Base-by-base conservation (phyloP, 805 yeast species). In the Yamadazyma paraphyllophila region DNA sequence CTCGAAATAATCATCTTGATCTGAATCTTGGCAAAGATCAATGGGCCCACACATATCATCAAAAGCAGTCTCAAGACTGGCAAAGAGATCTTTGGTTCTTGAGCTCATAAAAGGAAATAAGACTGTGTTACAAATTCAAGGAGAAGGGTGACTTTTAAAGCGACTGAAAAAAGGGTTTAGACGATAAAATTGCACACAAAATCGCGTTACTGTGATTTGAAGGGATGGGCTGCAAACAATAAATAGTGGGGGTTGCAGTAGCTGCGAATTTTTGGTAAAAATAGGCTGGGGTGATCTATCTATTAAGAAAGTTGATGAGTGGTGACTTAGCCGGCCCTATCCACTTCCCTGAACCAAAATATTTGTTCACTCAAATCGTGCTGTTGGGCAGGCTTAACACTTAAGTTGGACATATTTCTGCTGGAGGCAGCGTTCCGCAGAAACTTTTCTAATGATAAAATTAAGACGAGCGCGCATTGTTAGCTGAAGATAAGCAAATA, bases 11-110 rank as follows among this genome's bases (percentile, higher is more conserved):
- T 34, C 43, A 17, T 29, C 34, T 27, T 39, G 17, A 26, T 35
- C 38, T 20, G 31, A 17, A 36, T 36, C 31, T 24, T 11, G 12
- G 25, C 12, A 4, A 32, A 13, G 36, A 32, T 12, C 16, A 13
- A 9, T 14, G 12, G 40, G 40, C 14, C 26, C 16, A 17, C 26
- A 14, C 8, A 37, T 8, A 26, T 26, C 32, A 14, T 37, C 40
- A 25, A 26, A 37, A 13, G 31, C 40, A 8, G 27, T 37, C n/a
- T 37, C 40, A 9, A 37, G 20, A 25, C 40, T 37, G 9, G 26
- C 40, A 25, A 37, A 37, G 9, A 37, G 40, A 20, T 37, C 27
- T 26, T 26, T 37, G 20, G 40, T 37, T 26, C 40, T 25, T 10
- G 31, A 25, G 40, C 40, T 37, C 40, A 37, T 37, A 12, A 7